Evolutionary conservation across 768 basidiomycete genomes (phyloP), one percentile per base, ranked within the genome.

Genomic region (Mycena rosella): DNA sequence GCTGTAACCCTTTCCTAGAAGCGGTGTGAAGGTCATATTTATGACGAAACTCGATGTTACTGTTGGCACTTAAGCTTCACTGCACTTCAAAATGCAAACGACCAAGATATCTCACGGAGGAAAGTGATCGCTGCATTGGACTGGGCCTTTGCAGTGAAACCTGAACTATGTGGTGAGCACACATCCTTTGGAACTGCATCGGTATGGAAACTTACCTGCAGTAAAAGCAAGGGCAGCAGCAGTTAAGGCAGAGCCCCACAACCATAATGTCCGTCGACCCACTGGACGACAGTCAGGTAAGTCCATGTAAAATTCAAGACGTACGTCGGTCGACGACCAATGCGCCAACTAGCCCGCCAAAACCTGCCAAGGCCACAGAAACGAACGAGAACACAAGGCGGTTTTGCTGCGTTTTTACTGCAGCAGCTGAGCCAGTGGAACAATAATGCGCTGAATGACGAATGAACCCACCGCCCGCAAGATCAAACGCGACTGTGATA

Each of bases 401-500:
- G 22, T 75, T 74, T 17, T 84, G 77, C 72, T 84, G 84, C 14
- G 81, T 78, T 30, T 79, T 74, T n/a, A 78, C 83, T 22, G 60
- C 5, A 34, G 44, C 55, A 22, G 54, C 38, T 55, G 4, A 57
- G 44, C 32, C 2, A n/a, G n/a, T 30, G 27, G 8, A 18, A 47
- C n/a, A 24, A n/a, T 20, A n/a, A 52, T 40, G 17, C 6, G 27
- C 17, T 22, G 7, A 24, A 38, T n/a, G n/a, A n/a, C n/a, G n/a
- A n/a, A n/a, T 18, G n/a, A 32, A 64, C 74, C 27, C 76, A 86
- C 74, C 87, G 84, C 49, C 88, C 77, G 68, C 86, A 83, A 74
- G 87, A 86, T 64, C 87, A 83, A 63, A 85, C 20, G 85, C 82
- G 84, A 86, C 82, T 85, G 87, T 70, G 32, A 57, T 45, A 24